phyloP scores from a whole-genome alignment of 1,284 basidiomycete species.

The Singerocomus inundabilis region DNA sequence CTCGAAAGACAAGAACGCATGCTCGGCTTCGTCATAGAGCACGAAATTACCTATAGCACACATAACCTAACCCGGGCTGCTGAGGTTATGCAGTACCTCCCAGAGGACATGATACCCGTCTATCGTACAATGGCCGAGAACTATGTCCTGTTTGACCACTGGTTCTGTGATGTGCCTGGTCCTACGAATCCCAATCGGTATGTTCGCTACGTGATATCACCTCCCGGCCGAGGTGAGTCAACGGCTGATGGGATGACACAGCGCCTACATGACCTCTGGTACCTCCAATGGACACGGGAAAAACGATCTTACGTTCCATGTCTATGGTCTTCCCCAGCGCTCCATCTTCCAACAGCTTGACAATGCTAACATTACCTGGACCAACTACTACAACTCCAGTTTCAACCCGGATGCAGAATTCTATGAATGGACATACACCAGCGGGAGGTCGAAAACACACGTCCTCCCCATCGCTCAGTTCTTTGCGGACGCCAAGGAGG shows the following conservation, averaged over 20 bases:
- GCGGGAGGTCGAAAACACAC: slow-evolving; percentile 20
- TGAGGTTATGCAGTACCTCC: slow-evolving; percentile 23
- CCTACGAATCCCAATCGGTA: slow-evolving; percentile 30
- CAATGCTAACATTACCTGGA: slow-evolving; percentile 26
- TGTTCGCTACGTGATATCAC: neutral
- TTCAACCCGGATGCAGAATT: slow-evolving; percentile 28
- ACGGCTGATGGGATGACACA: neutral
- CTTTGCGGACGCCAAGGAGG: slow-evolving; percentile 23
- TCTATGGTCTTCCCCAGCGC: slow-evolving; percentile 27
- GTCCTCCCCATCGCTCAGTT: slow-evolving; percentile 20
- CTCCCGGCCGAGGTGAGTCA: neutral
- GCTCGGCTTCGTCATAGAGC: slow-evolving; percentile 26
- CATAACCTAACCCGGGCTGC: slow-evolving; percentile 17
- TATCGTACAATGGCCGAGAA: slow-evolving; percentile 27
- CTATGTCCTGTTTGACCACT: slow-evolving; percentile 23
- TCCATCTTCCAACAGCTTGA: slow-evolving; percentile 30
- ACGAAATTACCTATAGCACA: slow-evolving; percentile 20
- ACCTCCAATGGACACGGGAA: slow-evolving; percentile 26
- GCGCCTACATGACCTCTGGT: slow-evolving; percentile 28
- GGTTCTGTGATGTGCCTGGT: slow-evolving; percentile 30
- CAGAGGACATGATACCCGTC: slow-evolving; percentile 28
- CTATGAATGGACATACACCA: slow-evolving; percentile 23
- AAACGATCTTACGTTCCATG: slow-evolving; percentile 16
- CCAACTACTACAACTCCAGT: slow-evolving; percentile 30
- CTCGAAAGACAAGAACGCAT: slow-evolving; percentile 13